Conservation (phyloP, 2,329 filamentous ascomycete genomes). For the Beauveria sp. region DNA sequence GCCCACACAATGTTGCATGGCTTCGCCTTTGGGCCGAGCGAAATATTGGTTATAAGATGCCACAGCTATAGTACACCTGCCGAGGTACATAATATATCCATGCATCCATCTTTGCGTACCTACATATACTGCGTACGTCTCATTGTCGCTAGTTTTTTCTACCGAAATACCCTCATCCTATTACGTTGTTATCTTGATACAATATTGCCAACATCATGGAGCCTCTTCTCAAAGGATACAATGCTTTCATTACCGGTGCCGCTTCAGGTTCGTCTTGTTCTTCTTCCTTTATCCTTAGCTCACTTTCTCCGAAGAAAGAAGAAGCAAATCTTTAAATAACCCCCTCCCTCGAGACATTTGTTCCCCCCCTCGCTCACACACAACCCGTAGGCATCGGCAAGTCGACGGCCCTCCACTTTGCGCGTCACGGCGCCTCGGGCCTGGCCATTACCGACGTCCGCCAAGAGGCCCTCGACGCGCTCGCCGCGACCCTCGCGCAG, state of each 20-base stretch:
- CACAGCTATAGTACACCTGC: neutral
- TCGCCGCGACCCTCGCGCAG: slow-evolving; percentile 26
- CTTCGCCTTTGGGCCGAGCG: neutral
- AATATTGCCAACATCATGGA: slow-evolving; percentile 21
- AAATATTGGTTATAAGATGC: too few species aligned
- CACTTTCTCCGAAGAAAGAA: too few species aligned
- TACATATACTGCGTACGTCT: neutral
- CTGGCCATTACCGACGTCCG: slow-evolving; percentile 41
- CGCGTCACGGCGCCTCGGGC: slow-evolving; percentile 36
- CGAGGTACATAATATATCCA: neutral
- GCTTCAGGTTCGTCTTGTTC: slow-evolving; percentile 31
- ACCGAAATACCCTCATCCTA: neutral
- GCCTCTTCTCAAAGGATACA: slow-evolving; percentile 32
- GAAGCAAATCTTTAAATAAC: neutral
- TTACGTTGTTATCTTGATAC: neutral
- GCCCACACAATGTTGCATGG: neutral
- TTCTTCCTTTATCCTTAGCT: neutral
- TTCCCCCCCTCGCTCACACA: too few species aligned
- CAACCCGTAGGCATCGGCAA: slow-evolving; percentile 37
- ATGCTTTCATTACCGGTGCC: slow-evolving; percentile 40
- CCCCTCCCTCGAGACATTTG: too few species aligned
- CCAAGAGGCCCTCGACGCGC: slow-evolving; percentile 21
- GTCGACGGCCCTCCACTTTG: slow-evolving; percentile 37
- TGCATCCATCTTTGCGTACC: neutral
- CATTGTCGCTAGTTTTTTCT: neutral